Percentiles rank a stretch among this genome's conserved stretches.
phyloP scores from a whole-genome alignment of 306 rosid species.

The Adenanthera pavonina region DNA sequence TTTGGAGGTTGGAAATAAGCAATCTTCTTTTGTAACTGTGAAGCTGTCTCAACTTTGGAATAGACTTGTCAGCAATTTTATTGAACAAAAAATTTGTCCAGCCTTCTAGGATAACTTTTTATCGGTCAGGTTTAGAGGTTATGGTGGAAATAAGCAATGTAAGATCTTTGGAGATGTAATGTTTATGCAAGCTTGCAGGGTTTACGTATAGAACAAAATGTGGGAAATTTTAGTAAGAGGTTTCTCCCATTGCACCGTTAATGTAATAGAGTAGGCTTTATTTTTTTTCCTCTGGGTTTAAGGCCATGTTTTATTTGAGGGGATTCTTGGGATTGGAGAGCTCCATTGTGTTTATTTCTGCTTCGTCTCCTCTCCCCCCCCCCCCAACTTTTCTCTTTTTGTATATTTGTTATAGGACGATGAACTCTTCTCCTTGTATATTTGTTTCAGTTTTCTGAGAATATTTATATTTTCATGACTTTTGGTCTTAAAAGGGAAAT shows the following conservation, averaged over 20 bases:
- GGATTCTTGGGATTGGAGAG: neutral
- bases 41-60: neutral
- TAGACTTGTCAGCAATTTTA: neutral
- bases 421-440: neutral
- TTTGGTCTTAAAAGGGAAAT: slow-evolving; percentile 23
- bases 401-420: neutral
- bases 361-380: neutral
- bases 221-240: neutral
- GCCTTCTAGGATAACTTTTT: neutral
- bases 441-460: neutral
- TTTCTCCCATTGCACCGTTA: neutral
- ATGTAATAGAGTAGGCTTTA: neutral
- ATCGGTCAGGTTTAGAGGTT: neutral
- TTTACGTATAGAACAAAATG: neutral
- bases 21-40: neutral
- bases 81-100: neutral
- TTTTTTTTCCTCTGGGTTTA: neutral
- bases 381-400: no score
- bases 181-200: neutral
- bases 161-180: neutral
- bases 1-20: neutral
- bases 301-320: no score
- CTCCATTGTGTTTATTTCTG: neutral
- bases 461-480: slow-evolving; percentile 5
- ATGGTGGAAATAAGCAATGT: neutral